phyloP scores from a whole-genome alignment of 768 basidiomycete genomes.

The Lactifluus pinguis region DNA sequence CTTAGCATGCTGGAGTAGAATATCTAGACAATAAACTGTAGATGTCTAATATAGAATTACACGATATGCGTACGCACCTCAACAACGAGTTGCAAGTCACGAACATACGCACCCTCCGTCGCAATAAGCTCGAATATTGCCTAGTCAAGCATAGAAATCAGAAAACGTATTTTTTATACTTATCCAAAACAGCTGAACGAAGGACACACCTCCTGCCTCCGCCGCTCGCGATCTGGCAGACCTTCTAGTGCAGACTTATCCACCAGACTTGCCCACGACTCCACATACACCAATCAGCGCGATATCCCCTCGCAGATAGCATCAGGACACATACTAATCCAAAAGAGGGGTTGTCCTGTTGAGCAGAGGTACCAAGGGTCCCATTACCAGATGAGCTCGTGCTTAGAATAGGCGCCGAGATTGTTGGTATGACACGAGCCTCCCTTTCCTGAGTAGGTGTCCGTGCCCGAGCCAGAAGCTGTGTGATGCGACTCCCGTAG shows the following conservation, averaged over 20 bases:
- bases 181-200: neutral
- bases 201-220: slow-evolving; percentile 69
- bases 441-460: slow-evolving; percentile 45
- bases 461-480: slow-evolving; percentile 54
- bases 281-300: neutral
- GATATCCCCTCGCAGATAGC: neutral
- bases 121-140: slow-evolving; percentile 92
- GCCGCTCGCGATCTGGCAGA: slow-evolving; percentile 69
- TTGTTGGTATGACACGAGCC: slow-evolving; percentile 37
- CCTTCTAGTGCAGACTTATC: slow-evolving; percentile 76
- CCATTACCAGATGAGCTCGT: slow-evolving; percentile 35
- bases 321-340: slow-evolving; percentile 42
- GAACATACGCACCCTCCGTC: slow-evolving; percentile 85
- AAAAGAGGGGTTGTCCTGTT: slow-evolving; percentile 53
- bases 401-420: slow-evolving; percentile 58
- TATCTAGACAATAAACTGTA: slow-evolving; percentile 35
- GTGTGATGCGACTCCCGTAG: slow-evolving; percentile 26
- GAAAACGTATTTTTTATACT: neutral
- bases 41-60: neutral
- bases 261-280: slow-evolving; percentile 92
- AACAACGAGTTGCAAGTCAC: slow-evolving; percentile 86
- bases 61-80: slow-evolving; percentile 43
- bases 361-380: slow-evolving; percentile 24
- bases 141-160: slow-evolving; percentile 26
- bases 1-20: slow-evolving; percentile 78